Evolutionary conservation across 139 green algal genomes (phyloP).

Genomic region (Micractinium conductrix): DNA sequence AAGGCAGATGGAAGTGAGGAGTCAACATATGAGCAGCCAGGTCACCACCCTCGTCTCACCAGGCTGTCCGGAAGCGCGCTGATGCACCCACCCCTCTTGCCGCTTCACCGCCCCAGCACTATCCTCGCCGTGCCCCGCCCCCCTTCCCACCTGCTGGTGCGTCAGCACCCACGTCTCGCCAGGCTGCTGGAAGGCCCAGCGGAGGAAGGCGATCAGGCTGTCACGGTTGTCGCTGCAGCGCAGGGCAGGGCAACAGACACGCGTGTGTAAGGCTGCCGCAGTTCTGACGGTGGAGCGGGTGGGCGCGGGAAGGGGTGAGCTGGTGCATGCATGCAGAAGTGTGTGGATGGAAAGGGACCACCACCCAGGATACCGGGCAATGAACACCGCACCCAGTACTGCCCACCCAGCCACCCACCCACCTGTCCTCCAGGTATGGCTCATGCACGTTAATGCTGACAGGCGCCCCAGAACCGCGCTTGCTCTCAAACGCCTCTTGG

Average conservation of each 20-base stretch:
- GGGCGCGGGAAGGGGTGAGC: not conserved
- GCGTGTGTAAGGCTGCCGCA: not conserved
- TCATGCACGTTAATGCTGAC: constrained; percentile 1
- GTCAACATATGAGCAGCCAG: not conserved
- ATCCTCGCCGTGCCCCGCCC: not conserved
- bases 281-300: not conserved
- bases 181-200: constrained; percentile 4
- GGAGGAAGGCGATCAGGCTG: not conserved
- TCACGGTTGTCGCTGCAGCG: not conserved
- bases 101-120: no score
- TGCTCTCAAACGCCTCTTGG: constrained; percentile 2
- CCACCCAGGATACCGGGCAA: not conserved
- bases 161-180: constrained; percentile 8
- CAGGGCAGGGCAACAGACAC: not conserved
- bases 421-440: constrained; percentile 2
- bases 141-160: not conserved
- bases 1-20: not conserved
- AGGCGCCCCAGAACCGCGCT: not conserved
- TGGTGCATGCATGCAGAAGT: not conserved
- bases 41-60: not conserved
- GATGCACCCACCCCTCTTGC: no score
- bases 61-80: not conserved
- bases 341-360: not conserved
- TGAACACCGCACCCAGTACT: not conserved
- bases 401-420: not conserved